These are phyloP conservation scores for Boletellus sp. DNA, from an alignment of 1,284 basidiomycete genomes.

Conservation along the genomic window DNA sequence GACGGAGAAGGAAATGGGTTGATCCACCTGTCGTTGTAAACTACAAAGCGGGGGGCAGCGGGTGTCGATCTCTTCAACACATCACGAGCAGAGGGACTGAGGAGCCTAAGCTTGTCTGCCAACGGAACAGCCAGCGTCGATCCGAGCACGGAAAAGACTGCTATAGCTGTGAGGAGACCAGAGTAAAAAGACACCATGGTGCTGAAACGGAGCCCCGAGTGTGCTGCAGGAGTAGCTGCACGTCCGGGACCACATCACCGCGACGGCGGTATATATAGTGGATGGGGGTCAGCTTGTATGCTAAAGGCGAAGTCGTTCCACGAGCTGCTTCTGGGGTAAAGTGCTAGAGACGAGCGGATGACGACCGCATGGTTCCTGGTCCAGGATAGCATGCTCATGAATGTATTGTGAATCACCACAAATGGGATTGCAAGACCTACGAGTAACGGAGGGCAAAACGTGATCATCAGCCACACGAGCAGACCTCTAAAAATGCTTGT, in stretches of 20 bases:
- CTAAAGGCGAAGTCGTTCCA: not conserved
- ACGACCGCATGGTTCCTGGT: conserved; percentile 1
- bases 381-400: not conserved
- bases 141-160: conserved; percentile 14
- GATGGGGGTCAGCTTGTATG: not conserved
- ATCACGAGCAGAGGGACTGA: conserved; percentile 34
- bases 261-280: conserved; percentile 18
- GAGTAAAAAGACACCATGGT: conserved; percentile 22
- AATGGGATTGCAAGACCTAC: conserved; percentile 3
- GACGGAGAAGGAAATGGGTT: conserved; percentile 40
- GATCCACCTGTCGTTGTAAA: conserved; percentile 46
- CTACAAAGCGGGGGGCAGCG: conserved; percentile 48
- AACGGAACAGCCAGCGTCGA: conserved; percentile 17
- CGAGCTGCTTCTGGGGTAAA: not conserved
- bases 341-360: no score
- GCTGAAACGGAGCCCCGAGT: not conserved
- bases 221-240: conserved; percentile 4
- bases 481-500: not conserved
- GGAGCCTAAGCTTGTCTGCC: conserved; percentile 14
- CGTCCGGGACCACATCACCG: not conserved
- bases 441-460: not conserved
- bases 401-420: conserved; percentile 2
- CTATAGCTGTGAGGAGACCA: conserved; percentile 1
- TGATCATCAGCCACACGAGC: not conserved
- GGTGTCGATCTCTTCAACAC: conserved; percentile 42